phyloP scores from a whole-genome alignment of 805 yeast genomes.

The Zygosaccharomyces pseudorouxii region DNA sequence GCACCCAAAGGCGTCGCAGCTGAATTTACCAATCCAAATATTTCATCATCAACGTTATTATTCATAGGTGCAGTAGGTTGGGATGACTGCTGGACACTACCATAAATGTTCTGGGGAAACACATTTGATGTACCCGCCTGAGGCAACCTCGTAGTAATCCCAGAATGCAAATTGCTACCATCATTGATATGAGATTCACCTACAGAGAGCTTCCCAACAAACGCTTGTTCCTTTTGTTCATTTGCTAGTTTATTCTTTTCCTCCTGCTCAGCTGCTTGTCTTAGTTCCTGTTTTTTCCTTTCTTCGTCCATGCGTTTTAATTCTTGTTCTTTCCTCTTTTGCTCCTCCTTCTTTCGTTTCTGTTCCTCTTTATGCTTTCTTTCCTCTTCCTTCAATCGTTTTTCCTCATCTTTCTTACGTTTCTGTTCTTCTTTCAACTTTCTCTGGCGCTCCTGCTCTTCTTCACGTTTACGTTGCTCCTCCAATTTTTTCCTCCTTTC shows the following conservation, averaged over 20 bases:
- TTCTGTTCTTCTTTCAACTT: constrained; percentile 39
- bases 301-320: constrained; percentile 30
- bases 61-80: background rate
- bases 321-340: constrained; percentile 38
- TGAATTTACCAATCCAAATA: constrained; percentile 27
- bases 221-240: constrained; percentile 23
- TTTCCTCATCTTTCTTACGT: constrained; percentile 38
- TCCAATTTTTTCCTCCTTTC: constrained; percentile 39
- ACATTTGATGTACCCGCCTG: constrained; percentile 3
- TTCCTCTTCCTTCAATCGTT: constrained; percentile 31
- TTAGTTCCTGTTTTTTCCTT: constrained; percentile 25
- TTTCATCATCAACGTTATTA: constrained; percentile 23
- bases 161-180: background rate
- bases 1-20: constrained; percentile 25
- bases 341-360: constrained; percentile 26
- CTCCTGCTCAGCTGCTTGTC: constrained; percentile 18
- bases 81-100: constrained; percentile 2
- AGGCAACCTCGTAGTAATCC: background rate
- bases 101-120: constrained; percentile 19
- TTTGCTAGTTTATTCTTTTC: constrained; percentile 8
- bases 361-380: constrained; percentile 30
- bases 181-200: constrained; percentile 6
- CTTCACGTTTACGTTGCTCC: constrained; percentile 40
- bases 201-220: constrained; percentile 19
- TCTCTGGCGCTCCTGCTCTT: constrained; percentile 38